A percentile compares a stretch with the other conserved stretches of the same genome.
phyloP scores from a whole-genome alignment of 2,329 filamentous ascomycete genomes.

The Colletotrichum orchidophilum region DNA sequence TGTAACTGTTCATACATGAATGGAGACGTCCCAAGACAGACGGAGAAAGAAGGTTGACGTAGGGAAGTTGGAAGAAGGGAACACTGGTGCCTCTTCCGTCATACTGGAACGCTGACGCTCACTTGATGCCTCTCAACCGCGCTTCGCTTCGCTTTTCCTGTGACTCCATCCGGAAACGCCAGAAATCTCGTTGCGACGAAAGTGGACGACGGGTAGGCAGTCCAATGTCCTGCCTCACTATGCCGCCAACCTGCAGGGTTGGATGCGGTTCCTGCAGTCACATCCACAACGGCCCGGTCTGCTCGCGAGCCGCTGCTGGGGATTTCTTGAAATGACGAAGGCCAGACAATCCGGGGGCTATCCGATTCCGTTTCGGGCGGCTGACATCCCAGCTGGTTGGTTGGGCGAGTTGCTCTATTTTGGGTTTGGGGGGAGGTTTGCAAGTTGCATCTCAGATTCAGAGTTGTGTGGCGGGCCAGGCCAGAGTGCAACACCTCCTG shows the following conservation, averaged over 20 bases:
- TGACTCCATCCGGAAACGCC: slow-evolving; percentile 24
- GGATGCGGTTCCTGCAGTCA: slow-evolving; percentile 33
- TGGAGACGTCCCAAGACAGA: slow-evolving; percentile 14
- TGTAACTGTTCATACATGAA: slow-evolving; percentile 30
- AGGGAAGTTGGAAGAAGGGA: neutral
- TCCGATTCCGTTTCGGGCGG: slow-evolving; percentile 24
- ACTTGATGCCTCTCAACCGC: neutral
- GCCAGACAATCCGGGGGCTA: slow-evolving; percentile 20
- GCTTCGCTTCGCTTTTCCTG: slow-evolving; percentile 3
- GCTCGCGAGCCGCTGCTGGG: slow-evolving; percentile 28
- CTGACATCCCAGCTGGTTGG: slow-evolving; percentile 28
- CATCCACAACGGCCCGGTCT: slow-evolving; percentile 21
- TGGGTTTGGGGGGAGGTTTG: slow-evolving; percentile 12
- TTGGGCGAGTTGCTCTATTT: slow-evolving; percentile 27
- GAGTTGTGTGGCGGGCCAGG: slow-evolving; percentile 25
- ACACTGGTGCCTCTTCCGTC: slow-evolving; percentile 16
- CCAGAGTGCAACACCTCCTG: slow-evolving; percentile 25
- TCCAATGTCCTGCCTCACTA: slow-evolving; percentile 32
- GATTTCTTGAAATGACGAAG: slow-evolving; percentile 21
- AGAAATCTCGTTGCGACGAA: slow-evolving; percentile 9
- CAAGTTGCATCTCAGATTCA: slow-evolving; percentile 22
- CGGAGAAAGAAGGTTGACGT: slow-evolving; percentile 3
- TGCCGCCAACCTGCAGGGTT: slow-evolving; percentile 29
- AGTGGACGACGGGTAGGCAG: slow-evolving; percentile 9
- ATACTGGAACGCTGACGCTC: slow-evolving; percentile 1